Percentiles rank a stretch among this genome's conserved stretches.
Evolutionary conservation across 2,329 filamentous ascomycete species (phyloP).

Genomic region (Colletotrichum horii): DNA sequence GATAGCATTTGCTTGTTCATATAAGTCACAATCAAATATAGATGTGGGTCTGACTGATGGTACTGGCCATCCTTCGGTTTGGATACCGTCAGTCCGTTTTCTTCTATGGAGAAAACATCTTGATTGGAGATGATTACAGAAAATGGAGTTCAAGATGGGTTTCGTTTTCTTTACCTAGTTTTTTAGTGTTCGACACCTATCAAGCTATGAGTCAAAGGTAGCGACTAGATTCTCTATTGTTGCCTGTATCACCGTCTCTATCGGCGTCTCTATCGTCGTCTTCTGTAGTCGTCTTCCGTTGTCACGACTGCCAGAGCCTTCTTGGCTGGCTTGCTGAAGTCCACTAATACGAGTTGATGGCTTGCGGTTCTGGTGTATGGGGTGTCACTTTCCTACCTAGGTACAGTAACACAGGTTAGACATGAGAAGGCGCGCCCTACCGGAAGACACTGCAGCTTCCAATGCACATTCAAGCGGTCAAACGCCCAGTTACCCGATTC

Average conservation of each 20-base stretch:
- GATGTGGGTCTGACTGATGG: accelerated
- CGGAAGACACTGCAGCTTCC: not conserved
- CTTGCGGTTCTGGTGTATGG: not conserved
- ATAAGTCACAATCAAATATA: not conserved
- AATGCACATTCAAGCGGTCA: not conserved
- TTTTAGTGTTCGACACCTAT: not conserved
- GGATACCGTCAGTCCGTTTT: not conserved
- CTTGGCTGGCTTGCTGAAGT: not conserved
- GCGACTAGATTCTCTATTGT: not conserved
- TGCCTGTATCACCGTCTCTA: not conserved
- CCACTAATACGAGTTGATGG: not conserved
- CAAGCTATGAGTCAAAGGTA: not conserved
- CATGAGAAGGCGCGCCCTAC: constrained; percentile 4
- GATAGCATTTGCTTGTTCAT: not conserved
- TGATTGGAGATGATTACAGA: not conserved
- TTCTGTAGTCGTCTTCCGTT: not conserved
- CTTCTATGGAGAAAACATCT: not conserved
- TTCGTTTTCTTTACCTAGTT: not conserved
- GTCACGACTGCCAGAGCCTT: not conserved
- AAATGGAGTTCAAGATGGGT: too few relatives aligned
- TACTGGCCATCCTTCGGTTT: not conserved
- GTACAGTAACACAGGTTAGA: not conserved
- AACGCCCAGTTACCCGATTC: not conserved
- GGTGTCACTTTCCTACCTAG: not conserved
- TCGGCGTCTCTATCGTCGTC: not conserved